A percentile compares a stretch with the other conserved stretches of the same genome.
Conservation (phyloP, 176 grass and related monocot genomes). For the Elaeis guineensis region DNA sequence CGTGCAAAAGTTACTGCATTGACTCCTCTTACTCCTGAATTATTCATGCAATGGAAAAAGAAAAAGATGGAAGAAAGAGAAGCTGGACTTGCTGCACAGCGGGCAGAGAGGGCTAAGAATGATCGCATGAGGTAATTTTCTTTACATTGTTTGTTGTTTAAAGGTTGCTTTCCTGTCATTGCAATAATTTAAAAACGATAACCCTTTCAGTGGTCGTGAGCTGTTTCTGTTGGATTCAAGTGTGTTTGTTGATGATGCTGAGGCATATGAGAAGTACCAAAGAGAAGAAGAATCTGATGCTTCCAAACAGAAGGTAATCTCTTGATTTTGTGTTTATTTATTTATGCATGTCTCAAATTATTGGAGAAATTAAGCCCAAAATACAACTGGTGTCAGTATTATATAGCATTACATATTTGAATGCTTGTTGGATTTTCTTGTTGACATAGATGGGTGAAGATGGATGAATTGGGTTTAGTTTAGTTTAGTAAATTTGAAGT, state of each 20-base stretch:
- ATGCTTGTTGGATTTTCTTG: too few species aligned
- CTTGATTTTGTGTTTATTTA: background rate
- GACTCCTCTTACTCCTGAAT: slow-evolving; percentile 73
- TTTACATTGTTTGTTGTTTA: slow-evolving; percentile 12
- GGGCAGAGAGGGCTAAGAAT: slow-evolving; percentile 90
- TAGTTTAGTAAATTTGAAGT: too few species aligned
- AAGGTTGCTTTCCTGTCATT: background rate
- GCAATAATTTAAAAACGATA: background rate
- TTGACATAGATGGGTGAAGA: too few species aligned
- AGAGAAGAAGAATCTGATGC: slow-evolving; percentile 50
- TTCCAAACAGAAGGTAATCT: slow-evolving; percentile 47
- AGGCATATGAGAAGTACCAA: slow-evolving; percentile 92
- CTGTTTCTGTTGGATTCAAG: slow-evolving; percentile 89
- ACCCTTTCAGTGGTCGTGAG: slow-evolving; percentile 84
- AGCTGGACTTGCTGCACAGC: slow-evolving; percentile 61
- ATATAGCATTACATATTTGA: too few species aligned
- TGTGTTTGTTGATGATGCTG: slow-evolving; percentile 90
- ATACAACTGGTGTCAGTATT: too few species aligned
- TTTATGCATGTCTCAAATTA: background rate
- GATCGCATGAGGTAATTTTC: slow-evolving; percentile 86
- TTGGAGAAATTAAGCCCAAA: too few species aligned
- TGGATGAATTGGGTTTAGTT: too few species aligned
- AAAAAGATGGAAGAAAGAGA: slow-evolving; percentile 89
- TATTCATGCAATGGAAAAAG: slow-evolving; percentile 95
- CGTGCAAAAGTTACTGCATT: slow-evolving; percentile 56